A percentile compares a stretch with the other conserved stretches of the same genome.
Conservation (phyloP, 2,329 filamentous ascomycete genomes). For the Penicillium sp. region DNA sequence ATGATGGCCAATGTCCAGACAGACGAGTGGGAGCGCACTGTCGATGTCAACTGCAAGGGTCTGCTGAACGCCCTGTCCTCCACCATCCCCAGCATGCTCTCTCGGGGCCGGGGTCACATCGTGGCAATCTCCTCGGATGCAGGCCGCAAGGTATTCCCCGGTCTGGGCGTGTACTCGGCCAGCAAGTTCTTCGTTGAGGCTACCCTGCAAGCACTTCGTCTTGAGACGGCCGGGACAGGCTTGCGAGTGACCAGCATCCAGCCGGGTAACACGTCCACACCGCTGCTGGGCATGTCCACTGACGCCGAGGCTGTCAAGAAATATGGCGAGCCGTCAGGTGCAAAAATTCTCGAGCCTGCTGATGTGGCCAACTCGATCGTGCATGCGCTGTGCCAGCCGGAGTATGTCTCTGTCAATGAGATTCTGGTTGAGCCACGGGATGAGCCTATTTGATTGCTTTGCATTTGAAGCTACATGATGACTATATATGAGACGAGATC, state of each 20-base stretch:
- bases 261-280: slow-evolving; percentile 75
- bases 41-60: slow-evolving; percentile 86
- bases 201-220: slow-evolving; percentile 70
- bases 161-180: slow-evolving; percentile 77
- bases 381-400: slow-evolving; percentile 72
- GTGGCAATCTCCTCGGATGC: slow-evolving; percentile 82
- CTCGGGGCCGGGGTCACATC: slow-evolving; percentile 69
- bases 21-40: slow-evolving; percentile 78
- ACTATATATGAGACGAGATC: not conserved
- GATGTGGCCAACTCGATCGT: slow-evolving; percentile 74
- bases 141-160: slow-evolving; percentile 78
- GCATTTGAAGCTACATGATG: not conserved
- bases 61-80: slow-evolving; percentile 71
- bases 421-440: slow-evolving; percentile 76
- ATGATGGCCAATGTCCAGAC: slow-evolving; percentile 77
- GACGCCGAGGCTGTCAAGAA: slow-evolving; percentile 76
- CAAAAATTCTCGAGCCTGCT: slow-evolving; percentile 71
- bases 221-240: slow-evolving; percentile 74
- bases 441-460: slow-evolving; percentile 49
- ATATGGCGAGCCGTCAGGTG: slow-evolving; percentile 73
- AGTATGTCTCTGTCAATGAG: slow-evolving; percentile 78
- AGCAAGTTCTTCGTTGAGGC: slow-evolving; percentile 86
- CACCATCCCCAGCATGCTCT: slow-evolving; percentile 70
- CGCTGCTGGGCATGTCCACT: slow-evolving; percentile 72
- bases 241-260: slow-evolving; percentile 74